Base-by-base conservation (phyloP, 2,329 filamentous ascomycete species). In the Trichoderma asperellum region DNA sequence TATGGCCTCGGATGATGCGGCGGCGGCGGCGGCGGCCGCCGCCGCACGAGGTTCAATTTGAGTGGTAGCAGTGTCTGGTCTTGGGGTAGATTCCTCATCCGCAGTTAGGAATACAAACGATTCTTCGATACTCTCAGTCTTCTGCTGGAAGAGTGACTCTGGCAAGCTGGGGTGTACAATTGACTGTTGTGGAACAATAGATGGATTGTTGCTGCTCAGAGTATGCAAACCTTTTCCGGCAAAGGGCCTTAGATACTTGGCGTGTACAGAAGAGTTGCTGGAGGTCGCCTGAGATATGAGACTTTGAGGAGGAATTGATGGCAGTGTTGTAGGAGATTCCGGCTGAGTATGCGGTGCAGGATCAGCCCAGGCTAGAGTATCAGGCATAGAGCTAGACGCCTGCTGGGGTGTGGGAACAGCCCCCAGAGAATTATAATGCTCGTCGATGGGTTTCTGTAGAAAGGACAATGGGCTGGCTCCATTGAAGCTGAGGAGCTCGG, bases 151-250 rank as follows among this genome's bases (percentile, higher is more conserved):
- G 29, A 72, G 70, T 32, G 69, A 61, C 35, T 58, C 66, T n/a
- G 59, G 47, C 21, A 35, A 27, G 32, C n/a, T 37, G 21, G 21
- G 55, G 2, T 52, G 58, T 32, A 59, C 14, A 29, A 35, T 49
- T 10, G 49, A 40, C 18, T 11, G 58, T 14, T 69, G 73, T 59
- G 76, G 80, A n/a, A 75, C 71, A 68, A 61, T 71, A n/a, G 68
- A 27, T 24, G 71, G 68, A 16, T 27, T 27, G 21, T 43, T 56
- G 55, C 80, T 78, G 76, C 80, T 82, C 43, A 88, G 82, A 73
- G 86, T 88, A 60, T 86, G 79, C 2, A 88, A 79, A 35, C 87
- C 87, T 70, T 83, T 86, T 1, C 87, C 87, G 11, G 82, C 80
- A 77, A 89, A 89, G 0, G 87, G 87, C 35, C 83, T 80, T 12